Base-by-base conservation (phyloP, 768 basidiomycete genomes). In the Mycena amicta region DNA sequence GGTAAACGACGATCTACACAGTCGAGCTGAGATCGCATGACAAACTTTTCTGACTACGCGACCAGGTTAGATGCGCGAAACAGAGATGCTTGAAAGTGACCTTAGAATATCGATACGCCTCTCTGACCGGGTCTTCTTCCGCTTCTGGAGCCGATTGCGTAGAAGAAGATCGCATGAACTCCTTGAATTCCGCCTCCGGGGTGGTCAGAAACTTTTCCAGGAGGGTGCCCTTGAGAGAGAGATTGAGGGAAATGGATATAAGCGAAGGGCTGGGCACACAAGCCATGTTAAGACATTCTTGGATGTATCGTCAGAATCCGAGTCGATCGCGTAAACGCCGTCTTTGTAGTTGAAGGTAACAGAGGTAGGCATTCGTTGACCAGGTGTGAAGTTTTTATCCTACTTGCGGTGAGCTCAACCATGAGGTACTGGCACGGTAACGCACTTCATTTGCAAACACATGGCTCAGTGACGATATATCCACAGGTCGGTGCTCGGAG, bases 11-110 rank as follows among this genome's bases (percentile, higher is more conserved):
- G 64, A 67, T 98, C 92, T 1, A 85, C 75, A 64, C 95, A 93
- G 68, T 99, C 96, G 5, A 99, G 81, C 70, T 99, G 96, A 0
- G 95, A 96, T 15, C 96, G 90, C 89, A 98, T 94, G 25, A 98
- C 76, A 61, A 97, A 87, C 11, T 77, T 77, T 12, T 78, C 72
- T 4, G 83, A 82, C 85, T 87, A 46, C 4, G 12, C 6, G 15
- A 6, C 2, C 12, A 28, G 2, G 28, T 56, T n/a, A 53, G 30
- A 37, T 46, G 29, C 30, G 27, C 37, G 26, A 8, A 11, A 28
- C 13, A 31, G n/a, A 45, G 13, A 5, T n/a, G 3, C 13, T 13
- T 6, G 37, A 20, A 20, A 68, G 78, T 29, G 40, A 92, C 95
- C 79, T 87, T 88, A 1, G 92, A 81, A 73, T 92, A 98, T 41